Evolutionary conservation across 75 land plant genomes (phyloP), one percentile per base, ranked within the genome.

Genomic region (Sequoia sempervirens): DNA sequence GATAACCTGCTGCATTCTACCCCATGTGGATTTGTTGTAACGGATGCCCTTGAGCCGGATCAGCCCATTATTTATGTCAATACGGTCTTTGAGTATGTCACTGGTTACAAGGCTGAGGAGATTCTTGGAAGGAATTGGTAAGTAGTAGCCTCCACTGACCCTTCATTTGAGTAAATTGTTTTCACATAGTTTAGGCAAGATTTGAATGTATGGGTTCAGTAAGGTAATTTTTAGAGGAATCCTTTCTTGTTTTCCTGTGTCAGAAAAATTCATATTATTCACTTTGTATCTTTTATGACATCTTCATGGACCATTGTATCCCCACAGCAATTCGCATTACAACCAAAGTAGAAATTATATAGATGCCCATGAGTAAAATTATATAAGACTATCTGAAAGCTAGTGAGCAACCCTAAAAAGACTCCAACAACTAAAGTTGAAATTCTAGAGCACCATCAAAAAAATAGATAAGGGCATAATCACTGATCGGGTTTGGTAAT

Each of bases 101-200:
- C 97, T 12, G 97, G 97, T 1, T 95, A 94, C 87, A 93, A 92
- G 58, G 97, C 97, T 10, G 95, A 94, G 56, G 97, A 95, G 66
- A 90, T 95, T 69, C 92, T 95, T 80, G 97, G 97, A 38, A 84
- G 94, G 56, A 95, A 95, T 80, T 95, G 97, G 97, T 95, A 88
- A 66, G 75, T 56, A 80, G 37, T 53, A 74, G 2, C 64, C 34
- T 76, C 8, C 36, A 26, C 32, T 46, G 69, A 23, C 56, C 26
- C 82, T 30, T 81, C 15, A 7, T 32, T 23, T 81, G 26, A 32
- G 12, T 32, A 6, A 28, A 2, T 28, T 46, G 0, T 46, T 81
- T 81, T 81, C 7, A 45, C 41, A 52, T 1, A 54, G 74, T 5
- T 23, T 3, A 2, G n/a, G 38, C 40, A 15, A 30, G 20, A n/a